Conservation (phyloP, 2,329 filamentous ascomycete species). For the Sodiomyces alkalinus region DNA sequence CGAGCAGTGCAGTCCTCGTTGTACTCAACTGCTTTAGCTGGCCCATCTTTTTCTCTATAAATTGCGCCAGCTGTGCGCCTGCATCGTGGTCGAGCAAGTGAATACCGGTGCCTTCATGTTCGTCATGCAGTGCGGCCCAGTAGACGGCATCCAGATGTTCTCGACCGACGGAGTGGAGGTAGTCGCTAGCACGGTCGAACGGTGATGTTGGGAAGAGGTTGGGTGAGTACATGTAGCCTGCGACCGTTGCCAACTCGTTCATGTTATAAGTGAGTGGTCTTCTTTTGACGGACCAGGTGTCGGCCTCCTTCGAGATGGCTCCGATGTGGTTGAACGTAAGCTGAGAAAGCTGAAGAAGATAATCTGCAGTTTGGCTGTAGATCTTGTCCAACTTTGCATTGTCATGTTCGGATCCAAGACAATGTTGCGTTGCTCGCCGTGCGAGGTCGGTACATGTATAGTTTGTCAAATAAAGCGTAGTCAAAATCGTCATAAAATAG, state of each 20-base stretch:
- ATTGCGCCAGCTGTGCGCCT: no score
- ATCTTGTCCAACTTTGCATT: slow-evolving; percentile 9
- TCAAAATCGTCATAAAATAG: no score
- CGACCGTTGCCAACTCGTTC: slow-evolving; percentile 19
- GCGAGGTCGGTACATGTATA: no score
- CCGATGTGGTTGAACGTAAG: slow-evolving; percentile 16
- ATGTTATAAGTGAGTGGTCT: slow-evolving; percentile 24
- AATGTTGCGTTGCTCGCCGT: slow-evolving; percentile 8
- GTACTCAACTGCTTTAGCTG: no score
- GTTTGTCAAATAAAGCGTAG: no score
- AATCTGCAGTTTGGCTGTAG: slow-evolving; percentile 12
- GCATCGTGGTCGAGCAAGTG: no score
- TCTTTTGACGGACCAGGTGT: slow-evolving; percentile 15
- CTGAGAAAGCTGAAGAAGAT: slow-evolving; percentile 15
- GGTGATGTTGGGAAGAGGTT: slow-evolving; percentile 6
- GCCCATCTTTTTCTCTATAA: no score
- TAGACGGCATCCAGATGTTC: slow-evolving; percentile 12
- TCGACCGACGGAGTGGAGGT: slow-evolving; percentile 4
- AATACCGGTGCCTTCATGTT: no score
- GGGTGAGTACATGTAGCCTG: slow-evolving; percentile 16
- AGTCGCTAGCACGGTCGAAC: slow-evolving; percentile 11
- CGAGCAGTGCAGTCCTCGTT: no score
- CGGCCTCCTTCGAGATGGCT: slow-evolving; percentile 15
- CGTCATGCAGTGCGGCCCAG: no score
- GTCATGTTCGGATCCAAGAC: slow-evolving; percentile 10